Percentiles rank a stretch among this genome's conserved stretches.
phyloP scores from a whole-genome alignment of 441 rosid genomes.

The Jatropha multifida region DNA sequence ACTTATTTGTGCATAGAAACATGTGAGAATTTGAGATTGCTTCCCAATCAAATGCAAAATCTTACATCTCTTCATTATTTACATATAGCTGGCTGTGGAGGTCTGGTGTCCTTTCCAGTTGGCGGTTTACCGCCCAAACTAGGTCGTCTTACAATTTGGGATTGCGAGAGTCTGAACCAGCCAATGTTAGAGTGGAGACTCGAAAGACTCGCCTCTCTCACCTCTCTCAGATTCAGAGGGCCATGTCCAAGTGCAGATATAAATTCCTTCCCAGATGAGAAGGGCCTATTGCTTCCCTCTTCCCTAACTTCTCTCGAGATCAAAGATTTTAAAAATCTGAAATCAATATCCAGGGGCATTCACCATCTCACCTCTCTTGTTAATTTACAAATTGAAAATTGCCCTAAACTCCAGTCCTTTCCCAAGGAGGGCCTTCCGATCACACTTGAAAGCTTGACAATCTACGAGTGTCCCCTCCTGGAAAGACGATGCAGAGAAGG shows the following conservation, averaged over 20 bases:
- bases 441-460: not conserved
- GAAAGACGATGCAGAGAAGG: not conserved
- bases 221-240: not conserved
- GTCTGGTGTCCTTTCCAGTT: slow-evolving; percentile 27
- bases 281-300: slow-evolving; percentile 22
- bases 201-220: slow-evolving; percentile 13
- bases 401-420: slow-evolving; percentile 18
- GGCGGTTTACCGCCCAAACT: slow-evolving; percentile 34
- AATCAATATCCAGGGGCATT: slow-evolving; percentile 12
- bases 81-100: slow-evolving; percentile 9
- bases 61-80: slow-evolving; percentile 33
- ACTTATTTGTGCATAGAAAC: not conserved
- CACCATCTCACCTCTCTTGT: slow-evolving; percentile 14
- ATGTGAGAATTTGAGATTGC: slow-evolving; percentile 28
- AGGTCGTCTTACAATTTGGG: slow-evolving; percentile 6
- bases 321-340: not conserved
- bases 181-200: slow-evolving; percentile 23
- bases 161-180: not conserved
- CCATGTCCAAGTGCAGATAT: not conserved
- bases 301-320: not conserved
- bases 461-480: not conserved
- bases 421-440: slow-evolving; percentile 18
- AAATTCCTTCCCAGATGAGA: slow-evolving; percentile 22
- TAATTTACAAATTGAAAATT: not conserved
- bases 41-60: slow-evolving; percentile 29